Base-by-base conservation (phyloP, 208 protist species). In the Leishmania lainsoni region DNA sequence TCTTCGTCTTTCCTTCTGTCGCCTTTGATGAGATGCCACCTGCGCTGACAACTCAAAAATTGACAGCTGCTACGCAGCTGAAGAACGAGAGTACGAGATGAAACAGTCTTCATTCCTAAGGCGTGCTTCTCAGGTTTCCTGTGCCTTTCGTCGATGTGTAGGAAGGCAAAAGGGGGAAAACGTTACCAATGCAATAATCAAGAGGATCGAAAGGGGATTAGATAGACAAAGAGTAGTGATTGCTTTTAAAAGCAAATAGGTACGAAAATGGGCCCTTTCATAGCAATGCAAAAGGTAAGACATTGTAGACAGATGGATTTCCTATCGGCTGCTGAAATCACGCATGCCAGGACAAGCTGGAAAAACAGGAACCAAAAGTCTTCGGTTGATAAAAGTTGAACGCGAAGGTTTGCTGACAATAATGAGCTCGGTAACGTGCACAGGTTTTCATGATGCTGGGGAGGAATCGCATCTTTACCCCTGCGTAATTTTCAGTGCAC, bases 1-100 rank as follows among this genome's bases (percentile, higher is more conserved):
- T 66, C 45, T 22, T 86, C 85, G 32, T 87, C 58, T 39, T 75
- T 48, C 16, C 79, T 81, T 58, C 58, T 78, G 72, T 85, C 81
- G 0, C 54, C 70, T 79, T 79, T 85, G 8, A 85, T 58, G 22
- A 85, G 77, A 65, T 78, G 52, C 20, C 17, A 58, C 45, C 81
- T 45, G 9, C 51, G 48, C 54, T 80, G 75, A 45, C 0, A 77
- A 42, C 54, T 26, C 39, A 66, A 32, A 2, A 61, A 2, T 6
- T 69, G 39, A n/a, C 35, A 39, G 35, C 26, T 4, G 35, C 10
- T 39, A 48, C 59, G 58, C 22, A 49, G 29, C 51, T 8, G 32
- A 58, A 63, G 51, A 39, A 73, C 32, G 49, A 20, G 49, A 10
- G 49, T 17, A 42, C 73, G 29, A 29, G 3, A 17, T 9, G 17